Conservation (phyloP, 2,329 filamentous ascomycete genomes). For the Cytospora mali region DNA sequence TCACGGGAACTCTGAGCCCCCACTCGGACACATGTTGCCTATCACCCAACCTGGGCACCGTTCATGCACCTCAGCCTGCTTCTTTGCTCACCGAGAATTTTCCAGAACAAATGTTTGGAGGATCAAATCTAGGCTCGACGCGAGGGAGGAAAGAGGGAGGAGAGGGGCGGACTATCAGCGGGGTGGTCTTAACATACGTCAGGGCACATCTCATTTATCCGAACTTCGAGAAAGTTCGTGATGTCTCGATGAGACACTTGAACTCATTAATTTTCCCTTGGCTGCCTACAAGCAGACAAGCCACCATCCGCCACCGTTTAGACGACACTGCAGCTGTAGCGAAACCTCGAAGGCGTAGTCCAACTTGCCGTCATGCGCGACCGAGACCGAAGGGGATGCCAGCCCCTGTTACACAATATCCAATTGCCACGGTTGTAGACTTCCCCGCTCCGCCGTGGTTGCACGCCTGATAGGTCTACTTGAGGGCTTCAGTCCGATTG, state of each 20-base stretch:
- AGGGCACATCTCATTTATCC: background rate
- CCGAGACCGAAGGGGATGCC: constrained; percentile 16
- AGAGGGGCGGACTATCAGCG: constrained; percentile 6
- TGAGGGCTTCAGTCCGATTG: background rate
- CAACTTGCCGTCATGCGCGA: constrained; percentile 19
- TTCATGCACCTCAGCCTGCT: constrained; percentile 1
- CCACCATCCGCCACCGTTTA: constrained; percentile 4
- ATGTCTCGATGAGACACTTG: constrained; percentile 14
- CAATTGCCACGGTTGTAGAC: constrained; percentile 18
- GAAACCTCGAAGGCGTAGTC: background rate
- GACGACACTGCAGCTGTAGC: background rate
- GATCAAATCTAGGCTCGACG: constrained; percentile 7
- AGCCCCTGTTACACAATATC: constrained; percentile 21
- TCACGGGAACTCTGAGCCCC: constrained; percentile 11
- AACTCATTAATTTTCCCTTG: background rate
- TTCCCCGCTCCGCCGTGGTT: constrained; percentile 25
- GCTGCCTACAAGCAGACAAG: constrained; percentile 5
- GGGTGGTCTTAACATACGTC: background rate
- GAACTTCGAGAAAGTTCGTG: constrained; percentile 23
- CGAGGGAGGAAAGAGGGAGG: background rate
- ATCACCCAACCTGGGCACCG: constrained; percentile 11
- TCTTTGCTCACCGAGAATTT: background rate
- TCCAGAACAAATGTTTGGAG: background rate
- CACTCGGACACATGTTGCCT: background rate
- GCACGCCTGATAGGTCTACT: constrained; percentile 9